Evolutionary conservation across 768 basidiomycete genomes (phyloP).

Genomic region (Serendipita vermifera): DNA sequence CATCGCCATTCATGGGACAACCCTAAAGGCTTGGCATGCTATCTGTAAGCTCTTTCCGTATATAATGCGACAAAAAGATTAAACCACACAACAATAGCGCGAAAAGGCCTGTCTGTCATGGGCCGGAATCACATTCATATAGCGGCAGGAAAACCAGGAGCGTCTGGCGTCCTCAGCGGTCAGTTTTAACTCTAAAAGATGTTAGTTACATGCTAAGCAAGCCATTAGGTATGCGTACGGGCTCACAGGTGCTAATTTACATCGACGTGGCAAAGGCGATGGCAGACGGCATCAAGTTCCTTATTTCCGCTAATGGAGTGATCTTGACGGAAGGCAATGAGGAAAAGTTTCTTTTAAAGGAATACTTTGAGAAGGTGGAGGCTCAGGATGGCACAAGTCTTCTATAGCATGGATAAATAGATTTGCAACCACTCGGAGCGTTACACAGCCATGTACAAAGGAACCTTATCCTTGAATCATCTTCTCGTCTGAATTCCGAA

Average conservation of each 20-base stretch:
- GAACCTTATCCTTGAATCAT: too few species aligned
- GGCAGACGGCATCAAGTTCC: constrained; percentile 56
- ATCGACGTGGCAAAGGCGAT: constrained; percentile 62
- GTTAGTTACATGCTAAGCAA: not conserved
- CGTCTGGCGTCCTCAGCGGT: constrained; percentile 62
- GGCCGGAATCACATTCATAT: constrained; percentile 85
- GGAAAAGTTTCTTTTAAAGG: constrained; percentile 42
- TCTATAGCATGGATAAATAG: too few species aligned
- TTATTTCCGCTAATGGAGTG: constrained; percentile 76
- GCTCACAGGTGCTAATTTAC: constrained; percentile 69
- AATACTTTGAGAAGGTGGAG: constrained; percentile 62
- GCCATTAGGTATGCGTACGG: constrained; percentile 73
- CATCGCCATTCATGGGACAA: constrained; percentile 77
- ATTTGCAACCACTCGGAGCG: too few species aligned
- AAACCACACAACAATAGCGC: too few species aligned
- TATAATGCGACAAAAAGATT: constrained; percentile 1
- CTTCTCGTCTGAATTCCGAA: too few species aligned
- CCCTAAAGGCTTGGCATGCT: constrained; percentile 46
- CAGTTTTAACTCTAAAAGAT: constrained; percentile 16
- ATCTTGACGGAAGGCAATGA: constrained; percentile 70
- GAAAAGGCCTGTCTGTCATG: constrained; percentile 71
- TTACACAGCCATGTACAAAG: too few species aligned
- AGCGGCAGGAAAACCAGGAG: constrained; percentile 58
- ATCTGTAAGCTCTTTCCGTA: constrained; percentile 40
- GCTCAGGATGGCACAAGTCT: constrained; percentile 19